Percentiles rank a stretch among this genome's conserved stretches.
Conservation (phyloP, 768 basidiomycete species). For the Russula sp. region DNA sequence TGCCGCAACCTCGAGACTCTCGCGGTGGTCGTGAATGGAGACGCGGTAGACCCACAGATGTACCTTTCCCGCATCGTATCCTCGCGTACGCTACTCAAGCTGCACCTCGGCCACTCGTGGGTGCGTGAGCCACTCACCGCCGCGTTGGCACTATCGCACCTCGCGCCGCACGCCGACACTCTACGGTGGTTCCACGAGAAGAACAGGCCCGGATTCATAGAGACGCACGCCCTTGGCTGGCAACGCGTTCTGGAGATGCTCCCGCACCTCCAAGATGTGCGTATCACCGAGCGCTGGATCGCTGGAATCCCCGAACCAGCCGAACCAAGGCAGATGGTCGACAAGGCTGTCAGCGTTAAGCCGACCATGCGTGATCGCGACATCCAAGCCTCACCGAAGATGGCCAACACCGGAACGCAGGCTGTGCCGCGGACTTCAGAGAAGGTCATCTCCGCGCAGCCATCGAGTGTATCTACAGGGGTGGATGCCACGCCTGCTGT, state of each 20-base stretch:
- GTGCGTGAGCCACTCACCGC: slow-evolving; percentile 64
- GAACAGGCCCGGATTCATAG: slow-evolving; percentile 66
- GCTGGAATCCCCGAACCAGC: slow-evolving; percentile 30
- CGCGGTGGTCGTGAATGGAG: slow-evolving; percentile 60
- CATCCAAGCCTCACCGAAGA: slow-evolving; percentile 43
- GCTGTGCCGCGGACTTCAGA: slow-evolving; percentile 40
- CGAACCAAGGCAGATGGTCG: slow-evolving; percentile 36
- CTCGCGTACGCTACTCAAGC: slow-evolving; percentile 63
- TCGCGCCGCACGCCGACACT: slow-evolving; percentile 66
- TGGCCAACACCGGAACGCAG: slow-evolving; percentile 40
- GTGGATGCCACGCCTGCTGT: slow-evolving; percentile 54
- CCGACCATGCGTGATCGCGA: slow-evolving; percentile 43
- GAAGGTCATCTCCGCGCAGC: slow-evolving; percentile 42
- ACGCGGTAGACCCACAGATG: slow-evolving; percentile 45
- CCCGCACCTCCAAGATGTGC: slow-evolving; percentile 68
- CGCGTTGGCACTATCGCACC: slow-evolving; percentile 71
- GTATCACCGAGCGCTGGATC: slow-evolving; percentile 56
- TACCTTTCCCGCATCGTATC: slow-evolving; percentile 49
- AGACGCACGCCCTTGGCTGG: slow-evolving; percentile 66
- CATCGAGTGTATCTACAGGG: slow-evolving; percentile 41
- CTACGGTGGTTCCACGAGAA: slow-evolving; percentile 79
- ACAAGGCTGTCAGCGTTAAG: slow-evolving; percentile 54
- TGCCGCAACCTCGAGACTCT: slow-evolving; percentile 66
- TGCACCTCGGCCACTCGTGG: slow-evolving; percentile 77
- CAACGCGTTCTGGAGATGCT: slow-evolving; percentile 64